Conservation (phyloP, 1,139 yeast genomes). For the Debaryomyces subglobosus region DNA sequence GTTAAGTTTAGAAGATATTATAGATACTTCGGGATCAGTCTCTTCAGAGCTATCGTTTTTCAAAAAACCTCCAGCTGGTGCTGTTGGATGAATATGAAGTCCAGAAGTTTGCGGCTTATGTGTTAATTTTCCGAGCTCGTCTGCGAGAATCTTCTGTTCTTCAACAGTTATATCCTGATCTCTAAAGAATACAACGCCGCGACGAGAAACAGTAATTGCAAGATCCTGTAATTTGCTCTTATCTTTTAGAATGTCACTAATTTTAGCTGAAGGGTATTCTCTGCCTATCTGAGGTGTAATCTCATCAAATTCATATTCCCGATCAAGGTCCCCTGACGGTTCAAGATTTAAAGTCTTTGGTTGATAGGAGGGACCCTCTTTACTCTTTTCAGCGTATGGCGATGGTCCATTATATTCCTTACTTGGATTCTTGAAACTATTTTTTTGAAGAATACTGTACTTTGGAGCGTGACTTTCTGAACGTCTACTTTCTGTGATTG, state of each 20-base stretch:
- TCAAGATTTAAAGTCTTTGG: conserved; percentile 1
- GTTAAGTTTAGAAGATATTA: background rate
- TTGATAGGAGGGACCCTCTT: conserved; percentile 3
- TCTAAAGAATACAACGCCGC: background rate
- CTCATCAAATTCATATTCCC: conserved; percentile 7
- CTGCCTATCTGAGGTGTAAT: conserved; percentile 10
- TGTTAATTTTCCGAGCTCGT: conserved; percentile 8
- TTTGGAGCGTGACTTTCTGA: background rate
- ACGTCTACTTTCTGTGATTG: background rate
- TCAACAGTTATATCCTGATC: background rate
- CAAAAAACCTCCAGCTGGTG: conserved; percentile 13
- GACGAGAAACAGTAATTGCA: background rate
- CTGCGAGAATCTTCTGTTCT: background rate
- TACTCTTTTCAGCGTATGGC: background rate
- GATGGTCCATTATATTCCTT: background rate
- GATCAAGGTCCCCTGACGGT: conserved; percentile 10
- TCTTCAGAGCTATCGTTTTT: conserved; percentile 9
- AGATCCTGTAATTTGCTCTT: conserved; percentile 5
- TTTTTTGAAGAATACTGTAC: background rate
- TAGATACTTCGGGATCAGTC: conserved; percentile 3
- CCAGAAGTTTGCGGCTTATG: conserved; percentile 10
- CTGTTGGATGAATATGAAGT: conserved; percentile 10
- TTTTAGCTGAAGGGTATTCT: conserved; percentile 9
- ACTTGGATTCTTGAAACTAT: background rate
- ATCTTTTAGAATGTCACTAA: conserved; percentile 9